phyloP scores from a whole-genome alignment of 75 land plant species.

The Azolla pinnata region DNA sequence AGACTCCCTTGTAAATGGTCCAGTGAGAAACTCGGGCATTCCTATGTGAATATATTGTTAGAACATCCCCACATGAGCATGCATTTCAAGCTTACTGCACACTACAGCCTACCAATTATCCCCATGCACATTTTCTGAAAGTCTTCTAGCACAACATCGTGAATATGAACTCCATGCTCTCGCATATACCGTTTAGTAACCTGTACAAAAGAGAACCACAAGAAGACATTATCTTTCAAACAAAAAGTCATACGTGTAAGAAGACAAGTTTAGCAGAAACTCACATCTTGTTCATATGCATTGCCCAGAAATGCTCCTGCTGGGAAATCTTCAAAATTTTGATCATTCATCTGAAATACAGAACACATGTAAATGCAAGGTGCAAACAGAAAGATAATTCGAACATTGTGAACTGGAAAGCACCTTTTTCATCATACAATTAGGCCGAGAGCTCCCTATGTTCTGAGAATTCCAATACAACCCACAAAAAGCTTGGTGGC shows the following conservation, averaged over 20 bases:
- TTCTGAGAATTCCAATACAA: neutral
- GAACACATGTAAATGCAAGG: neutral
- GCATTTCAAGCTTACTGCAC: neutral
- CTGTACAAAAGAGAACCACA: constrained; percentile 22
- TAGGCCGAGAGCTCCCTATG: neutral
- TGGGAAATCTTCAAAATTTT: constrained; percentile 30
- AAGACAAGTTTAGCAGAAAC: neutral
- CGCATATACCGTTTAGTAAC: constrained; percentile 44
- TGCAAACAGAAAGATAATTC: neutral
- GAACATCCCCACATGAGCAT: neutral
- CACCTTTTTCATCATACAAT: neutral
- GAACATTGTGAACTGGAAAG: neutral
- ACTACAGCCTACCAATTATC: constrained; percentile 30
- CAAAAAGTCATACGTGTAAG: neutral
- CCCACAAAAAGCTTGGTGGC: neutral
- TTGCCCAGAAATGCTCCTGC: constrained; percentile 28
- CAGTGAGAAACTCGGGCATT: constrained; percentile 34
- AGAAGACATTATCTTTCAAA: neutral
- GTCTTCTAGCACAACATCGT: constrained; percentile 48
- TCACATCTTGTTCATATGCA: constrained; percentile 46
- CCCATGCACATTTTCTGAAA: constrained; percentile 27
- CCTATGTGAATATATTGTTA: constrained; percentile 35
- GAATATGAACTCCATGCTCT: constrained; percentile 35
- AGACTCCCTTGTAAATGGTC: constrained; percentile 29
- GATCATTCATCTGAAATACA: constrained; percentile 27